A percentile compares a stretch with the other conserved stretches of the same genome.
phyloP scores from a whole-genome alignment of 345 rosid genomes.

The Salix dunnii region DNA sequence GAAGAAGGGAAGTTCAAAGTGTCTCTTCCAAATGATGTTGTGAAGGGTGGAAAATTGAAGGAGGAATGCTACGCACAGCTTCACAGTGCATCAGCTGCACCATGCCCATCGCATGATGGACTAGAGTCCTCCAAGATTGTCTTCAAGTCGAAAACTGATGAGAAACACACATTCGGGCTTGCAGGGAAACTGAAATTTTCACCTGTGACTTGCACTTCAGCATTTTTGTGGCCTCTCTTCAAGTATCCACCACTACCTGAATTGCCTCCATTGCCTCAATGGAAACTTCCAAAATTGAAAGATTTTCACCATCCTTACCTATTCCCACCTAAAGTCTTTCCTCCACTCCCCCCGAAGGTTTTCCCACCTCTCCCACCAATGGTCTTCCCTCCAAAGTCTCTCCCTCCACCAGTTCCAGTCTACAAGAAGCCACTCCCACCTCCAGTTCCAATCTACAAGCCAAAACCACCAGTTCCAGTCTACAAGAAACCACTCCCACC shows the following conservation, averaged over 20 bases:
- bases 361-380: conserved; percentile 14
- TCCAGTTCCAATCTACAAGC: conserved; percentile 10
- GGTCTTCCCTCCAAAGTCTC: not conserved
- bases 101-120: conserved; percentile 62
- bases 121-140: conserved; percentile 55
- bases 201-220: conserved; percentile 53
- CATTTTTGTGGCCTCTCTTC: conserved; percentile 48
- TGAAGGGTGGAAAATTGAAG: conserved; percentile 50
- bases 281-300: conserved; percentile 33
- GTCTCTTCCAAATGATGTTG: conserved; percentile 44
- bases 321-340: conserved; percentile 18
- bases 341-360: conserved; percentile 11
- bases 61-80: conserved; percentile 88
- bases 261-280: conserved; percentile 20
- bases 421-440: conserved; percentile 21
- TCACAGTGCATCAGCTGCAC: conserved; percentile 51
- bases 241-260: conserved; percentile 36
- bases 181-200: conserved; percentile 60
- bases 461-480: conserved; percentile 6
- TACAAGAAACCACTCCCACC: conserved; percentile 8
- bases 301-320: conserved; percentile 20
- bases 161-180: conserved; percentile 51
- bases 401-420: conserved; percentile 22
- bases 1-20: conserved; percentile 60
- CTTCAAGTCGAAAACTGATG: conserved; percentile 34